Base-by-base conservation (phyloP, 2,329 filamentous ascomycete genomes). In the Ascochyta rabiei region DNA sequence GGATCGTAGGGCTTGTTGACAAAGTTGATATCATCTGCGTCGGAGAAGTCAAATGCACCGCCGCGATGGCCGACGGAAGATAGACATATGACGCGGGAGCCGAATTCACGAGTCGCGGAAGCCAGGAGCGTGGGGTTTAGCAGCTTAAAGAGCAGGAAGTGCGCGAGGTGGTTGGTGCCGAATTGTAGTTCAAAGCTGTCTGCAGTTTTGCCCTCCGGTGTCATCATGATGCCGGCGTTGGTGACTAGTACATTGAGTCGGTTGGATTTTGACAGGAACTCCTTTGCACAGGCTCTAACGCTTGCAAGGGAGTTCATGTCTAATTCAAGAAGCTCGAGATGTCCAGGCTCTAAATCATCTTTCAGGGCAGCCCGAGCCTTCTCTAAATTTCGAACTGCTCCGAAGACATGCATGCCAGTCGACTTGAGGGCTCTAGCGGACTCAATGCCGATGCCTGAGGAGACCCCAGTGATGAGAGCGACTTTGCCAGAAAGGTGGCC, bases 71-170 rank as follows among this genome's bases (percentile, higher is more conserved):
- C 31, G 15, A 28, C 84, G 69, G 4, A 83, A 71, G 18, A 80
- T 69, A 84, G 64, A 1, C 66, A 68, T 39, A 86, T 73, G 2
- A 84, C 78, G 2, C 83, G 76, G 0, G 78, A 81, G 5, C 75
- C 64, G 50, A 79, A 80, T 0, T 63, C 57, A 0, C 75, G 67
- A 0, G 74, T 77, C 0, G 73, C 60, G 12, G 72, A 70, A 0
- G 70, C 58, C 0, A 83, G 63, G 7, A 84, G 65, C 0, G 74
- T 61, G 0, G 73, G 63, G 31, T 79, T 79, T 34, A 85, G 72
- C 1, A 83, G 74, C n/a, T 81, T 70, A 54, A 82, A 80, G 9
- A 85, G 74, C 0, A 84, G 77, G 58, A 81, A 81, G 30, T 81
- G 78, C 2, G 39, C 74, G 13, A 82, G 55, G 54, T 82, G 75